Base-by-base conservation (phyloP, 2,329 filamentous ascomycete species). In the Calonectria fujianensis region DNA sequence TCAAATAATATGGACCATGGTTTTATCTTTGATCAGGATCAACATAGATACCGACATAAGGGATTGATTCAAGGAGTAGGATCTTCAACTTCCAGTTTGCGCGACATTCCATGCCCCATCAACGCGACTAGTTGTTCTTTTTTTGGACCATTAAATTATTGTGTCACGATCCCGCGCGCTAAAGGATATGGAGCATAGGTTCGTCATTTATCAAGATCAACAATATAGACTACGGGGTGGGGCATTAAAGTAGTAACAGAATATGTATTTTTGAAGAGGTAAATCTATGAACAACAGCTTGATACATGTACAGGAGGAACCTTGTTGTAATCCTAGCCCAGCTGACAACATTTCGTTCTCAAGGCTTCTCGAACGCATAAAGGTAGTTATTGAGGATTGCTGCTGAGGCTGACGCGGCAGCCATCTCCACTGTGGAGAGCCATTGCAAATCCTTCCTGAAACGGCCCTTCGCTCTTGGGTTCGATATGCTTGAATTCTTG, bases 401-500 rank as follows among this genome's bases (percentile, higher is more conserved):
- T 69, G 29, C 66, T 69, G 0, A 69, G 51, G 35, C 37, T 59
- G 13, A 69, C 51, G 50, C 31, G 39, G 41, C 51, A 69, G 3
- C 66, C 66, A 61, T 69, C 50, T 16, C 61, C 69, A 50, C 57
- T 65, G 59, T 39, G 37, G 20, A 70, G 66, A 2, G 71, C 59
- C 71, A 73, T 48, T 1, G 71, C 50, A 27, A 73, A 70, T n/a
- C 57, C 48, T 24, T 73, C 66, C 35, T 64, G 41, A n/a, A 70
- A 73, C 1, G 37, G 57, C 9, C 51, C 57, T 57, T 61, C 41
- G 27, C 41, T 65, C 45, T 31, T 66, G 4, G 63, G 13, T 29
- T 74, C 54, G 14, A 74, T 35, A 4, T 32, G 11, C 45, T 39
- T 57, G 57, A 72, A 74, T 29, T 65, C 39, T 29, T 69, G 64